Conservation (phyloP, 2,329 filamentous ascomycete genomes). For the Xylariaceae sp. region DNA sequence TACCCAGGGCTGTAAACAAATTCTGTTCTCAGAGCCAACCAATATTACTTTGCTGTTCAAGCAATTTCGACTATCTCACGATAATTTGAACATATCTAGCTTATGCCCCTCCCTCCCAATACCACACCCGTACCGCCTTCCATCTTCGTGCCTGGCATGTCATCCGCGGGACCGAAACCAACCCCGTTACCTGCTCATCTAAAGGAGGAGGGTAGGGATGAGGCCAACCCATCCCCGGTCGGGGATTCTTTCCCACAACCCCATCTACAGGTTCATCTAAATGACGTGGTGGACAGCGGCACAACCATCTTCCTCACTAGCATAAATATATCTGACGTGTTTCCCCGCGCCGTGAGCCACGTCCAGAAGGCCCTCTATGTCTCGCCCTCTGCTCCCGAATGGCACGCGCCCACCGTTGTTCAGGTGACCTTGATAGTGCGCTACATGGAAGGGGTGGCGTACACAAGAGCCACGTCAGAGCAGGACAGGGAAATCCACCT, state of each 20-base stretch:
- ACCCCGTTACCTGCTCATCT: conserved; percentile 5
- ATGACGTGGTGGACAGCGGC: conserved; percentile 55
- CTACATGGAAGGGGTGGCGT: conserved; percentile 78
- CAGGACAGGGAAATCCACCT: conserved; percentile 95
- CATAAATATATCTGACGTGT: conserved; percentile 56
- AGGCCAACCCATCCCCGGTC: background rate
- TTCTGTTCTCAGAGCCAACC: no score
- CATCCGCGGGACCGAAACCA: conserved; percentile 16
- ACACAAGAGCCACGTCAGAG: conserved; percentile 64
- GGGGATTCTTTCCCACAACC: conserved; percentile 36
- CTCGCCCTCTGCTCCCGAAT: conserved; percentile 28
- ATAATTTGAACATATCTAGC: background rate
- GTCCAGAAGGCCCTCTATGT: conserved; percentile 71
- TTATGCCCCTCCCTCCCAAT: conserved; percentile 28
- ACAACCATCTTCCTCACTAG: conserved; percentile 61
- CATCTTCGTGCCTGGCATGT: conserved; percentile 32
- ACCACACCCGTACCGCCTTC: conserved; percentile 31
- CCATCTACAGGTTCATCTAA: conserved; percentile 54
- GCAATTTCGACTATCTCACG: no score
- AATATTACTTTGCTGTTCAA: no score
- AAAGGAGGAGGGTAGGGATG: background rate
- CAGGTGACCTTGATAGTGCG: conserved; percentile 81
- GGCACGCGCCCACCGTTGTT: conserved; percentile 57
- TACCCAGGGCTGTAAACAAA: no score
- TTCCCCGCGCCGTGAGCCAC: conserved; percentile 57